Evolutionary conservation across 1,284 basidiomycete genomes (phyloP).

Genomic region (Sparassis latifolia): DNA sequence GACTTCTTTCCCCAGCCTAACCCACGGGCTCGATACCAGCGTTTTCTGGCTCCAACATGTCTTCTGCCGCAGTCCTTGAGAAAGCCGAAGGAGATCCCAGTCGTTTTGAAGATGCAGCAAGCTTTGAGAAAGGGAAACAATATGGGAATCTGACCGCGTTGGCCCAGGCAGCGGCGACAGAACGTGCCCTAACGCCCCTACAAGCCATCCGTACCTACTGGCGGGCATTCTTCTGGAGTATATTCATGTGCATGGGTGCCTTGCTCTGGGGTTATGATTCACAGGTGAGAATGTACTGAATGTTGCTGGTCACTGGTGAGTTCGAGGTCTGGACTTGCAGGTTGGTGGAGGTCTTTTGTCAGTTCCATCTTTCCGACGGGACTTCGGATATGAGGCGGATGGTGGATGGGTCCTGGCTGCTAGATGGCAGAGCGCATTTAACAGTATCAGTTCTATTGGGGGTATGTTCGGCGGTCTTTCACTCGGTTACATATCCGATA

Average conservation of each 20-base stretch:
- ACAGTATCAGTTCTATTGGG: constrained; percentile 7
- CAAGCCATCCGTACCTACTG: constrained; percentile 7
- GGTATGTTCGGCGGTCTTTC: constrained; percentile 9
- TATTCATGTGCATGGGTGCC: constrained; percentile 11
- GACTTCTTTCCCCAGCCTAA: no score
- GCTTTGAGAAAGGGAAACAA: not conserved
- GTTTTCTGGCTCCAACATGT: no score
- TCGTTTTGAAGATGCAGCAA: not conserved
- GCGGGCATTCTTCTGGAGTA: constrained; percentile 8
- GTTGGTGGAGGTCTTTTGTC: constrained; percentile 7
- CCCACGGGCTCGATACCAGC: no score
- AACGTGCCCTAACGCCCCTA: constrained; percentile 2
- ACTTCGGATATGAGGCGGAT: constrained; percentile 3
- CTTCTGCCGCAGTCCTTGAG: no score
- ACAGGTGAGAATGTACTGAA: constrained; percentile 2
- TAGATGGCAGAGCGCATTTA: constrained; percentile 8
- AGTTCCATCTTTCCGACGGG: constrained; percentile 7
- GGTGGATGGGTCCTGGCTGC: constrained; percentile 3
- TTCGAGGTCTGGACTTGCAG: not conserved
- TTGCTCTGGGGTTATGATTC: constrained; percentile 9
- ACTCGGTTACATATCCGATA: constrained; percentile 8
- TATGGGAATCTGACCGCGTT: constrained; percentile 1
- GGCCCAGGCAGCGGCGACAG: constrained; percentile 6
- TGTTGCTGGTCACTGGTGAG: not conserved
- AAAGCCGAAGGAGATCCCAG: no score